A percentile compares a stretch with the other conserved stretches of the same genome.
Evolutionary conservation across 148 eudicot genomes (phyloP).

Genomic region (Chenopodium formosanum): DNA sequence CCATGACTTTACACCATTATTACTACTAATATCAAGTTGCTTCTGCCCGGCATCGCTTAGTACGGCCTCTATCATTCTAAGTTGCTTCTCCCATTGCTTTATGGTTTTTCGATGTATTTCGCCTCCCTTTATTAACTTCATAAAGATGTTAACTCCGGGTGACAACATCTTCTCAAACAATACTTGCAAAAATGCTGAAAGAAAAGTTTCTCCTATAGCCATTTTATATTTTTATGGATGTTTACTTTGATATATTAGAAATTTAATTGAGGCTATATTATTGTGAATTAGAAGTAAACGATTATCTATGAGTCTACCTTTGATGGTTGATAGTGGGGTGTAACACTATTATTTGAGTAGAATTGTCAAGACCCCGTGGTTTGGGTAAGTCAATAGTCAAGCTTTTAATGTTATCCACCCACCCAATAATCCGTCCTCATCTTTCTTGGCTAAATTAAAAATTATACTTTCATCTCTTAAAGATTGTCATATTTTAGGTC

Average conservation of each 20-base stretch:
- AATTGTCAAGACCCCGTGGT: not conserved
- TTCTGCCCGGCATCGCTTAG: slow-evolving; percentile 2
- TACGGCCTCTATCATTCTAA: not conserved
- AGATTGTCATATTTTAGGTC: too few relatives aligned
- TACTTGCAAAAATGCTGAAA: slow-evolving; percentile 16
- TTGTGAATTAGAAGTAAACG: not conserved
- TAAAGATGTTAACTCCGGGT: not conserved
- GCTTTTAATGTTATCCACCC: not conserved
- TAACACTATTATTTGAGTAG: slow-evolving; percentile 1
- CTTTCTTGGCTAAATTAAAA: too few relatives aligned
- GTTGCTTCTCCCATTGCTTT: slow-evolving; percentile 10
- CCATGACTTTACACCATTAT: not conserved
- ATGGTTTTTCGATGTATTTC: not conserved
- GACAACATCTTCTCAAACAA: slow-evolving; percentile 16
- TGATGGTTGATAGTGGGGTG: not conserved
- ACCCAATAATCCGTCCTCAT: too few relatives aligned
- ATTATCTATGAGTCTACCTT: not conserved
- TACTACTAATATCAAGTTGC: not conserved
- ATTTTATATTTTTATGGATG: too few relatives aligned
- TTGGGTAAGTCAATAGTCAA: not conserved
- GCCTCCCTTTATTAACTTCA: not conserved
- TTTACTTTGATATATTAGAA: not conserved
- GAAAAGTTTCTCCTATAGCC: slow-evolving; percentile 6
- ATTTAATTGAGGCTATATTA: not conserved
- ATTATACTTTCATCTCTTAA: too few relatives aligned